Conservation (phyloP, 2,329 filamentous ascomycete species). For the Elsinoe batatas region DNA sequence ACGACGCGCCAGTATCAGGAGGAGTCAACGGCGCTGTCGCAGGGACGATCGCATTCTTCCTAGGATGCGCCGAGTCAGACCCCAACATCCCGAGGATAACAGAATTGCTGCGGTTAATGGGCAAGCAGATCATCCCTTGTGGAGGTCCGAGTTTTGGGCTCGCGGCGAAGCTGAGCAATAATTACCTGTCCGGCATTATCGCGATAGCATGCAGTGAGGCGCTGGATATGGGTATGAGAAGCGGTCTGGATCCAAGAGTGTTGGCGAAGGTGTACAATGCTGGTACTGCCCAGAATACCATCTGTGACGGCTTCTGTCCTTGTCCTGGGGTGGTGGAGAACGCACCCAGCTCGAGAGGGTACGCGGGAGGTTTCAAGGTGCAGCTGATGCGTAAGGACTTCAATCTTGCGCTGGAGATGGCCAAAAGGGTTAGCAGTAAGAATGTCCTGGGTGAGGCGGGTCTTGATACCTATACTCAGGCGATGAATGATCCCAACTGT, state of each 20-base stretch:
- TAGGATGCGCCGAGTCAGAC: constrained; percentile 40
- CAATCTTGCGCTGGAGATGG: constrained; percentile 44
- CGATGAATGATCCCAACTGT: constrained; percentile 43
- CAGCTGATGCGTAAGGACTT: constrained; percentile 53
- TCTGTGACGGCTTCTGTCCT: constrained; percentile 43
- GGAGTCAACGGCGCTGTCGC: constrained; percentile 44
- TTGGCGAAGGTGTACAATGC: constrained; percentile 44
- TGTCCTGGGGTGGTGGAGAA: constrained; percentile 42
- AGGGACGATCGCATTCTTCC: constrained; percentile 47
- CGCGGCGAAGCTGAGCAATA: constrained; percentile 51
- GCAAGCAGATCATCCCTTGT: constrained; percentile 45
- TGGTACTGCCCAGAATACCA: constrained; percentile 43
- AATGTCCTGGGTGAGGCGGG: constrained; percentile 43
- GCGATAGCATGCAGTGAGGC: constrained; percentile 50
- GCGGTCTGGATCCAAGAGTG: constrained; percentile 46
- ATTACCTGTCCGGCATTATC: constrained; percentile 51
- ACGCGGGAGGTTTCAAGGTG: constrained; percentile 48
- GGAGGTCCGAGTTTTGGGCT: constrained; percentile 47
- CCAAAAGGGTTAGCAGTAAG: constrained; percentile 41
- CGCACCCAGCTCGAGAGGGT: constrained; percentile 40
- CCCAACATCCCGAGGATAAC: constrained; percentile 36
- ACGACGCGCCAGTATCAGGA: constrained; percentile 45
- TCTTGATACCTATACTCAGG: constrained; percentile 42
- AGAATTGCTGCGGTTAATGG: constrained; percentile 43
- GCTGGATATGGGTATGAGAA: constrained; percentile 50